phyloP scores from a whole-genome alignment of 1,284 basidiomycete genomes.

The Ceratobasidium sp. region DNA sequence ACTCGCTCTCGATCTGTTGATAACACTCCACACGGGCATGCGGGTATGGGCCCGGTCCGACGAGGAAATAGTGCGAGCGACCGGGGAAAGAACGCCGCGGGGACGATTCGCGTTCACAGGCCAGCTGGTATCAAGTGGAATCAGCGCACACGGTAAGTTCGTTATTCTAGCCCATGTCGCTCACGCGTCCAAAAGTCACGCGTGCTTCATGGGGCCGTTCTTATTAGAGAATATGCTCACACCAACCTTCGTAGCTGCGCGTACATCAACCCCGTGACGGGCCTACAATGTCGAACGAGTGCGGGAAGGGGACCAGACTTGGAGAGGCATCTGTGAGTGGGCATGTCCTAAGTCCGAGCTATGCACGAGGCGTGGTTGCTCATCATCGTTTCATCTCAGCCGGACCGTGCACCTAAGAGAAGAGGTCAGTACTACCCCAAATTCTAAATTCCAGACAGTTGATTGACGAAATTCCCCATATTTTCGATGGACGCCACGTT shows the following conservation, averaged over 20 bases:
- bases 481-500: too few relatives aligned
- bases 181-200: neutral
- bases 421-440: slow-evolving; percentile 9
- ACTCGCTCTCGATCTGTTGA: slow-evolving; percentile 30
- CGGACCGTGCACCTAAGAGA: slow-evolving; percentile 39
- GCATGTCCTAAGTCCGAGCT: neutral
- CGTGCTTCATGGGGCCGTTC: neutral
- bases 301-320: slow-evolving; percentile 38
- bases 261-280: slow-evolving; percentile 42
- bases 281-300: slow-evolving; percentile 37
- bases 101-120: slow-evolving; percentile 31
- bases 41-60: slow-evolving; percentile 37
- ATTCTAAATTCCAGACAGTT: neutral
- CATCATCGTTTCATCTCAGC: neutral
- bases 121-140: slow-evolving; percentile 41
- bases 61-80: slow-evolving; percentile 38
- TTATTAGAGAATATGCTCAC: slow-evolving; percentile 17
- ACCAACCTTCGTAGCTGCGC: slow-evolving; percentile 29
- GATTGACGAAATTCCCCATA: too few relatives aligned
- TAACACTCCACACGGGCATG: slow-evolving; percentile 16
- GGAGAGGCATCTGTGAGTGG: slow-evolving; percentile 36
- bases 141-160: slow-evolving; percentile 35
- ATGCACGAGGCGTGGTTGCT: neutral
- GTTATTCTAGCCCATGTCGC: neutral
- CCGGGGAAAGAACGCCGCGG: slow-evolving; percentile 39